Evolutionary conservation across 208 protist genomes (phyloP).

Genomic region (Crithidia brevicula): DNA sequence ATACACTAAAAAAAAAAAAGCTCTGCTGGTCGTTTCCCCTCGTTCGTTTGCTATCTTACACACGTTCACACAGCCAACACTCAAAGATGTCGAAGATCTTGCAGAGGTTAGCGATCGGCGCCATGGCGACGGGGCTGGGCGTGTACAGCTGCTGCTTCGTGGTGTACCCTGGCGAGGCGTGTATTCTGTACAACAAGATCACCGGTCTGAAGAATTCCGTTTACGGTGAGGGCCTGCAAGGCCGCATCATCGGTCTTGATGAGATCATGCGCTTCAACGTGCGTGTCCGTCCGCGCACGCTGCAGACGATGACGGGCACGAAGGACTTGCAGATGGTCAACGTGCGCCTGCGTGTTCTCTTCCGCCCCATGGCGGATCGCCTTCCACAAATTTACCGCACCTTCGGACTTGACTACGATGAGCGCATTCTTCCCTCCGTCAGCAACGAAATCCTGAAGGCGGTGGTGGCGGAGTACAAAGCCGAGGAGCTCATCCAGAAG

Average conservation of each 20-base stretch:
- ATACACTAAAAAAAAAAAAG: too few relatives aligned
- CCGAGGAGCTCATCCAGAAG: conserved; percentile 98
- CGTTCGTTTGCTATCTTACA: background rate
- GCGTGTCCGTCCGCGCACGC: conserved; percentile 86
- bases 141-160: conserved; percentile 93
- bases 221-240: conserved; percentile 91
- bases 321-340: conserved; percentile 95
- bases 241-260: conserved; percentile 94
- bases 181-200: conserved; percentile 93
- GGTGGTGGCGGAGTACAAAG: conserved; percentile 98
- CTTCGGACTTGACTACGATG: conserved; percentile 95
- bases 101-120: conserved; percentile 64
- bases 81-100: conserved; percentile 61
- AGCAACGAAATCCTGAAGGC: conserved; percentile 96
- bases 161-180: conserved; percentile 91
- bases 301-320: conserved; percentile 93
- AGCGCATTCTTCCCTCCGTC: conserved; percentile 98
- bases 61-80: background rate
- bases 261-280: conserved; percentile 98
- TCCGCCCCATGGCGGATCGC: conserved; percentile 82
- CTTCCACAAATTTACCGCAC: conserved; percentile 91
- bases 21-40: background rate
- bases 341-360: conserved; percentile 92
- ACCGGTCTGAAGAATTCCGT: conserved; percentile 87
- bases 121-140: conserved; percentile 63